Percentiles rank a stretch among this genome's conserved stretches.
These are phyloP conservation scores for Fusarium hostae DNA, from an alignment of 2,329 filamentous ascomycete species.

Conservation along the genomic window DNA sequence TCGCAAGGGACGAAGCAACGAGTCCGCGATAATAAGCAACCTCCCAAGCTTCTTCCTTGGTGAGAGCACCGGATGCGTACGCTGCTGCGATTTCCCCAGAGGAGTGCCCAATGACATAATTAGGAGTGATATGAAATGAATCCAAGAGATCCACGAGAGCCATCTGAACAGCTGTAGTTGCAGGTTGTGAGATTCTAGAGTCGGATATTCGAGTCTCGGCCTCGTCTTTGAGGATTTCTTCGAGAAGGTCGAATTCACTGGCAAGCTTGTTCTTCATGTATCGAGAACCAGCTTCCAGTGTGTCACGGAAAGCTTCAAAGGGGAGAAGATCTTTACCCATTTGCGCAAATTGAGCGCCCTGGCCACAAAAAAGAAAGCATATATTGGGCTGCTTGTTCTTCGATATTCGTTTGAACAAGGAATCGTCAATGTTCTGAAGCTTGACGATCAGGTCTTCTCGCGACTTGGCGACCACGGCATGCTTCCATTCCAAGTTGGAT, in stretches of 20 bases:
- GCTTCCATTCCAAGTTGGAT: slow-evolving; percentile 57
- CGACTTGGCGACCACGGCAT: slow-evolving; percentile 52
- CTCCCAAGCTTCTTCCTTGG: slow-evolving; percentile 53
- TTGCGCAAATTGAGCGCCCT: slow-evolving; percentile 56
- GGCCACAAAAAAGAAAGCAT: slow-evolving; percentile 57
- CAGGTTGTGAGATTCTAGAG: slow-evolving; percentile 54
- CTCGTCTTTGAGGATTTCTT: slow-evolving; percentile 50
- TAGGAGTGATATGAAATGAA: slow-evolving; percentile 48
- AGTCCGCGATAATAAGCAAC: slow-evolving; percentile 56
- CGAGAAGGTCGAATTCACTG: slow-evolving; percentile 49
- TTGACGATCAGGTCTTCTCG: slow-evolving; percentile 48
- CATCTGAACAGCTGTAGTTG: slow-evolving; percentile 56
- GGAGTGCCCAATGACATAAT: slow-evolving; percentile 56
- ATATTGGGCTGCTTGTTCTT: slow-evolving; percentile 46
- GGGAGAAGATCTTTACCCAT: slow-evolving; percentile 57
- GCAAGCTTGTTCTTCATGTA: slow-evolving; percentile 48
- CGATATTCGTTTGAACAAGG: slow-evolving; percentile 39
- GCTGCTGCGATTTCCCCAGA: slow-evolving; percentile 61
- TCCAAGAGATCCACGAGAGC: slow-evolving; percentile 55
- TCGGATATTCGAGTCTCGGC: slow-evolving; percentile 46
- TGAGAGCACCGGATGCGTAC: slow-evolving; percentile 52
- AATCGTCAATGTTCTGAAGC: slow-evolving; percentile 37
- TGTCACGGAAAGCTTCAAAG: slow-evolving; percentile 55
- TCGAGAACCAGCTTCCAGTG: slow-evolving; percentile 49
- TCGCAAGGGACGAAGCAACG: slow-evolving; percentile 46